Evolutionary conservation across 768 basidiomycete species (phyloP), one percentile per base, ranked within the genome.

Genomic region (Boletus subcaerulescens): DNA sequence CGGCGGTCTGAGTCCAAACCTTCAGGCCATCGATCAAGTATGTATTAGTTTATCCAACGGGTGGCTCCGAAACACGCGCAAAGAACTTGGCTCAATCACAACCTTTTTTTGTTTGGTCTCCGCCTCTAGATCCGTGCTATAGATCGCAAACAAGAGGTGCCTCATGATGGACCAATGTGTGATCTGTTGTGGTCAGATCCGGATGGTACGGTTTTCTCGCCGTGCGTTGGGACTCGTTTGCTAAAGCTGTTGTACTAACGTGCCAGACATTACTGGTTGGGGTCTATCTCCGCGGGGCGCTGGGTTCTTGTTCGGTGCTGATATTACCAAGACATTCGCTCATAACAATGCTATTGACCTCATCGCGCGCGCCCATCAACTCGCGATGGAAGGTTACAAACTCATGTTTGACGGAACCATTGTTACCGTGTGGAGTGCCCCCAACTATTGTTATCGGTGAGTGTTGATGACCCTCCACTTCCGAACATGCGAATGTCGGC

Each of bases 151-250:
- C 93, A 96, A 71, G 96, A 98, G 68, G 96, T 98, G 22, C 96
- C 96, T 26, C 96, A 98, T 70, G 96, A 98, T 67, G 96, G 96
- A 13, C 87, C 94, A 9, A 98, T 98, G 96, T 98, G 96, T 66
- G 96, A 98, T 73, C 77, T 98, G 3, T 77, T 98, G n/a, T 98
- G 96, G 96, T 97, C 95, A 55, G 96, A 98, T 77, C 96, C 96
- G 43, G 96, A 98, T 71, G 95, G 94, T 94, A 52, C 60, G 67
- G 11, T 18, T 35, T 14, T 61, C 55, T 31, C 29, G 17, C 48
- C 20, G 33, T 45, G 53, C 40, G n/a, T 54, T 52, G 55, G 39
- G 42, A 45, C 52, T 42, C 50, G 29, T 22, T 47, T 48, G 61
- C 65, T 54, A 60, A 62, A 45, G 24, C 48, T 39, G 39, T 74